Percentiles rank a stretch among this genome's conserved stretches.
Conservation (phyloP, 1,284 basidiomycete species). For the Fomitopsis betulina region DNA sequence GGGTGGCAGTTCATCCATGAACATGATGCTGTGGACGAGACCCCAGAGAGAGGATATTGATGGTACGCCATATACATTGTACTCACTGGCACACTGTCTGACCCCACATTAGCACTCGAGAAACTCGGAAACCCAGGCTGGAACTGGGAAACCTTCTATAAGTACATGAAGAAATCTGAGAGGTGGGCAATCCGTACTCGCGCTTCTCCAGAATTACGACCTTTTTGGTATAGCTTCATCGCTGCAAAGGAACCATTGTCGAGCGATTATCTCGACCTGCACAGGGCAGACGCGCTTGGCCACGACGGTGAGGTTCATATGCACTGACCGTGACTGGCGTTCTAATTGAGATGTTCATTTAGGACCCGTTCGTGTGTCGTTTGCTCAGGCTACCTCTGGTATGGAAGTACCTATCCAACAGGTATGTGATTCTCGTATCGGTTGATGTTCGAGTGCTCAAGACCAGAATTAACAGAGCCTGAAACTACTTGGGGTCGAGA, state of each 20-base stretch:
- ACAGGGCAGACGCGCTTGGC: not conserved
- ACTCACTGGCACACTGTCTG: not conserved
- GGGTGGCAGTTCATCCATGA: conserved; percentile 17
- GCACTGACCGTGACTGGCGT: not conserved
- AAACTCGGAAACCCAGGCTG: conserved; percentile 21
- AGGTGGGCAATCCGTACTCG: not conserved
- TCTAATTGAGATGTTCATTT: not conserved
- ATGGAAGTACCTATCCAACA: conserved; percentile 11
- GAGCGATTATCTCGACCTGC: not conserved
- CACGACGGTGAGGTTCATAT: not conserved
- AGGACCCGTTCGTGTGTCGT: conserved; percentile 11
- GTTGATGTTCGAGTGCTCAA: too few relatives aligned
- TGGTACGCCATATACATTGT: not conserved
- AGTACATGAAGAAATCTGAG: conserved; percentile 12
- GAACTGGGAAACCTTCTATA: conserved; percentile 18
- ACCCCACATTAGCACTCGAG: conserved; percentile 6
- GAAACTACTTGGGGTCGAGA: too few relatives aligned
- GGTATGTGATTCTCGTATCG: not conserved
- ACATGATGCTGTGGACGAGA: conserved; percentile 18
- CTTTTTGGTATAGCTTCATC: too few relatives aligned
- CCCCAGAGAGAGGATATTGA: conserved; percentile 24
- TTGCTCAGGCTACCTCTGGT: conserved; percentile 5
- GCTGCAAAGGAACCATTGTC: too few relatives aligned
- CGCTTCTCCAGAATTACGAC: too few relatives aligned
- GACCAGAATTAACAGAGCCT: too few relatives aligned